Base-by-base conservation (phyloP, 768 basidiomycete genomes). In the Trametes cingulata region DNA sequence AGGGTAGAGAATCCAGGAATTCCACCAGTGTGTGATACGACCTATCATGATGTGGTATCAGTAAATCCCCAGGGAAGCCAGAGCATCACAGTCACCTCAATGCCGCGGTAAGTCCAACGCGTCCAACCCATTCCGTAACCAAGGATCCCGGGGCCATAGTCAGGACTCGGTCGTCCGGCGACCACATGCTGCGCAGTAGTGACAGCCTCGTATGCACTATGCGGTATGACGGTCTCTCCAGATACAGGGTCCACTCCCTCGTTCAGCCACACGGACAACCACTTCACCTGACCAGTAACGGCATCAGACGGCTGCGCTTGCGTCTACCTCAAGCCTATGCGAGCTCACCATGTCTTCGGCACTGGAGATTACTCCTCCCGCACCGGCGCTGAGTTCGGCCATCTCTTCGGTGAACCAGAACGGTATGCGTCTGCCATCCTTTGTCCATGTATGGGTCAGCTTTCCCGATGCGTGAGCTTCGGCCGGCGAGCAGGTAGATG, bases 81-180 rank as follows among this genome's bases (percentile, higher is more conserved):
- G 9, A 27, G 33, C 19, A 17, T 12, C 24, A 7, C 48, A 69
- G 49, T 60, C 36, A 80, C 80, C 20, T 80, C 74, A 46, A 79
- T 74, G 0, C 75, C 80, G 0, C 68, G 68, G 52, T 77, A 78
- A 0, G 77, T 74, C 7, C 24, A 49, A 6, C 75, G 71, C 37
- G 14, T 35, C 79, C 80, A 82, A 4, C 81, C 81, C 68, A 78
- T 67, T 1, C 77, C 78, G 61, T 80, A 82, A 12, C 72, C 77
- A 1, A 47, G 22, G 36, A 78, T 64, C 0, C 78, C 77, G 0
- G 59, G 17, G 9, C 67, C 66, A 4, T 56, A 56, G 1, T 24
- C 7, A 8, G 62, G 45, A 3, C 40, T 58, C 15, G 61, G 49
- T 1, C 1, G 33, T 2, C 41, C 27, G 1, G 64, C 54, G 13